Percentiles rank a stretch among this genome's conserved stretches.
Conservation (phyloP, 1,284 basidiomycete species). For the Rhodotorula sp. region DNA sequence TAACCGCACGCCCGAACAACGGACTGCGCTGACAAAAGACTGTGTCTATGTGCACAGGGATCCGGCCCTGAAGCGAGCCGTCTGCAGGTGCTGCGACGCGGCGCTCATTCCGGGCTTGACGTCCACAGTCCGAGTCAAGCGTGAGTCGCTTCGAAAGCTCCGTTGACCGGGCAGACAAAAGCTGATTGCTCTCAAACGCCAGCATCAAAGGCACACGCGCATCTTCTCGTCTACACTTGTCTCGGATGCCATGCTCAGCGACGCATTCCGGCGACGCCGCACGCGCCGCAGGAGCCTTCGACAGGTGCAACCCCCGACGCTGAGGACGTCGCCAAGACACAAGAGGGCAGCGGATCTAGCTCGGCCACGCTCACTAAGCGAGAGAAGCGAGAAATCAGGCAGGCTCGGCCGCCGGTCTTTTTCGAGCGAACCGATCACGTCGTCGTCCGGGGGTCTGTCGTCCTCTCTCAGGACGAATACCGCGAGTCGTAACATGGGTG, state of each 20-base stretch:
- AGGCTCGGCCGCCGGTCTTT: conserved; percentile 17
- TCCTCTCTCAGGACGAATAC: neutral
- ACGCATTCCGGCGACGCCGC: conserved; percentile 27
- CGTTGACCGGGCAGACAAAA: neutral
- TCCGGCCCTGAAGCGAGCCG: conserved; percentile 69
- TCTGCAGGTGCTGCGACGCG: conserved; percentile 66
- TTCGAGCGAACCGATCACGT: conserved; percentile 26
- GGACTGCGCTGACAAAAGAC: neutral
- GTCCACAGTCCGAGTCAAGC: conserved; percentile 61
- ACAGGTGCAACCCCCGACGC: neutral
- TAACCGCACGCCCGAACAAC: neutral
- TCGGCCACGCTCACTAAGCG: conserved; percentile 8
- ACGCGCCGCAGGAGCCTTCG: neutral
- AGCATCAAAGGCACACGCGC: conserved; percentile 27
- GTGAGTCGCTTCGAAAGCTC: conserved; percentile 51
- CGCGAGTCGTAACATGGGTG: neutral
- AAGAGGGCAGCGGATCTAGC: too few relatives aligned
- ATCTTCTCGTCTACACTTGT: conserved; percentile 24
- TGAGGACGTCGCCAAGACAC: neutral
- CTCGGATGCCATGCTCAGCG: conserved; percentile 10
- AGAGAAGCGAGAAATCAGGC: conserved; percentile 5
- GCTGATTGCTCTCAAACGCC: neutral
- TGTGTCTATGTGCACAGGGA: conserved; percentile 57
- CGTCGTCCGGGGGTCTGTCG: conserved; percentile 1
- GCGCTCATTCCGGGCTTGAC: conserved; percentile 67